These are phyloP conservation scores for Tulasnella sp. DNA, from an alignment of 768 basidiomycete species.

Conservation along the genomic window DNA sequence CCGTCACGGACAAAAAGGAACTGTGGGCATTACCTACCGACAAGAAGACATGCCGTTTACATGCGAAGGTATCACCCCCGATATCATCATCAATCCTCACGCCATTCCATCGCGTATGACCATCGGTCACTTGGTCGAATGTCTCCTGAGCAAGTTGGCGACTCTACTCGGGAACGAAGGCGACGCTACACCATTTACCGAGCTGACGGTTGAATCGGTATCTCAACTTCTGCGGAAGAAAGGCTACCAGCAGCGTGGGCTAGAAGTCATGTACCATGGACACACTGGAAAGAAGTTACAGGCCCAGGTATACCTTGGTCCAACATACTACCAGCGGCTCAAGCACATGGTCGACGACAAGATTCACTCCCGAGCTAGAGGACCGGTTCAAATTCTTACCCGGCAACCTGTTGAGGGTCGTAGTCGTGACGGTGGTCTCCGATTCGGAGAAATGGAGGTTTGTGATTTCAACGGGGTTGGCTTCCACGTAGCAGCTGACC, in stretches of 20 bases:
- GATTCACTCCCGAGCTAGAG: conserved; percentile 94
- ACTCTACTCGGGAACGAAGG: conserved; percentile 95
- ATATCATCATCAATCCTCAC: conserved; percentile 97
- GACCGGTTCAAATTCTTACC: conserved; percentile 95
- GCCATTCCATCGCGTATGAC: conserved; percentile 99
- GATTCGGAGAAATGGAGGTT: conserved; percentile 98
- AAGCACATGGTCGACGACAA: conserved; percentile 99
- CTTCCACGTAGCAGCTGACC: neutral
- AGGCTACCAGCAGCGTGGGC: conserved; percentile 93
- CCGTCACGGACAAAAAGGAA: conserved; percentile 98
- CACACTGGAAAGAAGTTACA: conserved; percentile 97
- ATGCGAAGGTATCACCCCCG: conserved; percentile 90
- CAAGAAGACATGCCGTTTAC: conserved; percentile 99
- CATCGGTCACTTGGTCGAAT: conserved; percentile 98
- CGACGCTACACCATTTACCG: conserved; percentile 97
- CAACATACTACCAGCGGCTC: conserved; percentile 96
- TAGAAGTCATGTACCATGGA: conserved; percentile 98
- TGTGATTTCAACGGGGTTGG: neutral
- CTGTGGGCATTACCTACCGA: conserved; percentile 97
- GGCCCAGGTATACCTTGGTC: conserved; percentile 96
- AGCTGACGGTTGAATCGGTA: conserved; percentile 95
- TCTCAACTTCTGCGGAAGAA: conserved; percentile 79
- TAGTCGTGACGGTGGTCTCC: conserved; percentile 95
- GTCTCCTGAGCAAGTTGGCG: conserved; percentile 90
- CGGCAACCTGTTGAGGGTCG: conserved; percentile 97